phyloP scores from a whole-genome alignment of 495 filamentous ascomycete species.

The Podospora pseudocomata region DNA sequence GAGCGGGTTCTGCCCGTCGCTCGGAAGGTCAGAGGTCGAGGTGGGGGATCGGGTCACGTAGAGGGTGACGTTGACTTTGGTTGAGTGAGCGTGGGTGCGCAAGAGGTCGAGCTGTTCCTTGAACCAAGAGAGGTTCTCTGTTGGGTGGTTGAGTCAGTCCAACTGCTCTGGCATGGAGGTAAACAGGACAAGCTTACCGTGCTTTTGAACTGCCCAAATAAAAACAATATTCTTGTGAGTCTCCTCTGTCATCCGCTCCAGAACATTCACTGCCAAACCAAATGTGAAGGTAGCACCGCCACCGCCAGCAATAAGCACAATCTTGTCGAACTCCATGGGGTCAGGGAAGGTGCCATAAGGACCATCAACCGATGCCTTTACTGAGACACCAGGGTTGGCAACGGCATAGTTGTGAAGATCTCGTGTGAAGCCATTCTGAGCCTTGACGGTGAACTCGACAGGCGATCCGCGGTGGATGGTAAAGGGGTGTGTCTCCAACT shows the following conservation, averaged over 20 bases:
- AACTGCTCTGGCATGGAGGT: neutral
- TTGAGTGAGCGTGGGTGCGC: slow-evolving; percentile 38
- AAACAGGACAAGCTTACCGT: slow-evolving; percentile 40
- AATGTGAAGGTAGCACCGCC: slow-evolving; percentile 58
- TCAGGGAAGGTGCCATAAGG: slow-evolving; percentile 57
- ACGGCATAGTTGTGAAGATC: slow-evolving; percentile 51
- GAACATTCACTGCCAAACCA: slow-evolving; percentile 48
- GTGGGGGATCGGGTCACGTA: slow-evolving; percentile 41
- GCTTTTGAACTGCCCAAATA: slow-evolving; percentile 51
- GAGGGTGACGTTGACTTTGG: slow-evolving; percentile 44
- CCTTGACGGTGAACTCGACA: slow-evolving; percentile 53
- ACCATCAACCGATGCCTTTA: slow-evolving; percentile 54
- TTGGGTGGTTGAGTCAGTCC: neutral
- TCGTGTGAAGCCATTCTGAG: slow-evolving; percentile 55
- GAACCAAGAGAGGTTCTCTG: slow-evolving; percentile 49
- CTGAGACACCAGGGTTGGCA: slow-evolving; percentile 42
- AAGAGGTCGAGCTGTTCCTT: slow-evolving; percentile 46
- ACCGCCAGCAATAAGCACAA: slow-evolving; percentile 57
- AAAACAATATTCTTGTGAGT: slow-evolving; percentile 49
- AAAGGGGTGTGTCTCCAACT: slow-evolving; percentile 59
- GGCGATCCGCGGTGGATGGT: slow-evolving; percentile 52
- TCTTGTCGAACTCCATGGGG: slow-evolving; percentile 53
- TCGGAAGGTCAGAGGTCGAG: slow-evolving; percentile 10
- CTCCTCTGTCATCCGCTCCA: slow-evolving; percentile 41
- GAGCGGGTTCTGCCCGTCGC: slow-evolving; percentile 3